Evolutionary conservation across 768 basidiomycete species (phyloP), one percentile per base, ranked within the genome.

Genomic region (Sporobolomyces roseus): DNA sequence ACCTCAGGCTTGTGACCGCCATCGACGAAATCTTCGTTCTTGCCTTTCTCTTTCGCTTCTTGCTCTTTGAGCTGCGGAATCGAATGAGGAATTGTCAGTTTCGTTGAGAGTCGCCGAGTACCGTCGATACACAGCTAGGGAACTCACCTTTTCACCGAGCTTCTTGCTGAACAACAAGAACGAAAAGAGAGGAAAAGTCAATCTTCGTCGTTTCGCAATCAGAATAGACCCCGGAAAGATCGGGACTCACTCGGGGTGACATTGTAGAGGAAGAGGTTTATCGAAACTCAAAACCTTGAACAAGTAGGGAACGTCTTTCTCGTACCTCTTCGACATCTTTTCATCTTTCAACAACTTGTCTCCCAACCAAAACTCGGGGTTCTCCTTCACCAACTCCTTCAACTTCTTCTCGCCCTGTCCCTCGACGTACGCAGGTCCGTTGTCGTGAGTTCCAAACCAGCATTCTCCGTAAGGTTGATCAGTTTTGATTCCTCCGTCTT

Each of bases 241-340:
- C 3, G 30, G 19, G 19, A 45, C 56, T 29, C 17, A 58, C 56
- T 69, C 68, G 38, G 68, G 68, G 52, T 69, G 68, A 21, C 62
- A 65, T 52, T 74, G 74, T 10, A 74, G 62, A n/a, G 74, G 74
- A 2, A 74, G 48, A 35, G 74, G 70, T 50, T 74, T 74, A 61
- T 74, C 74, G 65, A 74, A 74, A 45, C 52, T 56, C 33, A 74
- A 64, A 3, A 74, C 65, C 65, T 74, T 74, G 65, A 74, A 74
- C n/a, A 74, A 52, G 55, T 66, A 74, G 17, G 74, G 74, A 2
- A 74, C 43, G 49, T 74, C 61, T 36, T 66, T 30, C 54, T 51
- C 54, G 50, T 72, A 74, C 38, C 66, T 61, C 9, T 13, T 9
- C 13, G 25, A 3, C 74, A 72, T 74, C 46, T 70, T 66, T 25